Conservation (phyloP, 2,329 filamentous ascomycete genomes). For the Sporothrix dimorphospora region DNA sequence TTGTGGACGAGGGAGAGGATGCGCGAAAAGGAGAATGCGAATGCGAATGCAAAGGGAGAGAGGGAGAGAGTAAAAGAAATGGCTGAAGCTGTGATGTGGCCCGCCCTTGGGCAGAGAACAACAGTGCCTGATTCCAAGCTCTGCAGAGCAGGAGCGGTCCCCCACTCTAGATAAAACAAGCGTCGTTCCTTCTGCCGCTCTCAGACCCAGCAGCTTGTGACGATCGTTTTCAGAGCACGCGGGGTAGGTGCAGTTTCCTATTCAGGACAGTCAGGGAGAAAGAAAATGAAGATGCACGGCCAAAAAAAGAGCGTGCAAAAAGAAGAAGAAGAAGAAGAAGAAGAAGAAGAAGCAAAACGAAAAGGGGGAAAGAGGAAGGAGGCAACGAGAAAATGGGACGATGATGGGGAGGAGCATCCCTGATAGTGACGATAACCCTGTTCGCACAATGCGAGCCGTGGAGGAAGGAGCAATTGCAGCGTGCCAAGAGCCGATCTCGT, state of each 20-base stretch:
- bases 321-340: background rate
- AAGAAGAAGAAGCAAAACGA: background rate
- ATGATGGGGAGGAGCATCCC: constrained; percentile 2
- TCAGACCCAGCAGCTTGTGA: constrained; percentile 13
- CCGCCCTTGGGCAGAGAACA: background rate
- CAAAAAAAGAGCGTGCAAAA: background rate
- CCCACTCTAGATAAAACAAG: constrained; percentile 26
- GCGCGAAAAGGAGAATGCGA: background rate
- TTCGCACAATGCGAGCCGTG: constrained; percentile 8
- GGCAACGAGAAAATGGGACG: constrained; percentile 4
- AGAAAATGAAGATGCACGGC: background rate
- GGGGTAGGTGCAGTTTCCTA: background rate
- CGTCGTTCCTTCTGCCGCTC: constrained; percentile 21
- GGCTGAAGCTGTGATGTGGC: constrained; percentile 1
- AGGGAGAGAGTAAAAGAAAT: background rate
- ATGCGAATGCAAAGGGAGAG: background rate
- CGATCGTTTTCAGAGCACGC: constrained; percentile 9
- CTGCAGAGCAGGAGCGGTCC: constrained; percentile 14
- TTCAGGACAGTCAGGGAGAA: background rate
- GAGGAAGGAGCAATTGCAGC: constrained; percentile 1
- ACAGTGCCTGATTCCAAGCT: constrained; percentile 14
- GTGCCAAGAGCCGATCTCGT: constrained; percentile 21
- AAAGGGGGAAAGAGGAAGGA: constrained; percentile 5
- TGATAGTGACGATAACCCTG: constrained; percentile 22
- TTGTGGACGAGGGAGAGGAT: background rate